Conservation (phyloP, 345 rosid genomes). For the Firmiana major region DNA sequence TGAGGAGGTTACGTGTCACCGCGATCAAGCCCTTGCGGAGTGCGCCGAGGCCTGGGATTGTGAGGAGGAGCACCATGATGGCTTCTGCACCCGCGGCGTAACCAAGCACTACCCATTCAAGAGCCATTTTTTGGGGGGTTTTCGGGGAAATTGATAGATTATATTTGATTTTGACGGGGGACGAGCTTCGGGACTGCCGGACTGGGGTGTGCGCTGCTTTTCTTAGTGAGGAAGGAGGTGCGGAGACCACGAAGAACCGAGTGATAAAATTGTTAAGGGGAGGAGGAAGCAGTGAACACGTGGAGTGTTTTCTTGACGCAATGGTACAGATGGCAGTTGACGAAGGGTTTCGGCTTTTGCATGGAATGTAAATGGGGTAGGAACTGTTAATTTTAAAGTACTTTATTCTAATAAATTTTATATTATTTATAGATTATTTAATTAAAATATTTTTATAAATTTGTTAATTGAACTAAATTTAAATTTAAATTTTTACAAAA, state of each 20-base stretch:
- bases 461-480: too few species aligned
- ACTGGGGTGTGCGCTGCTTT: neutral
- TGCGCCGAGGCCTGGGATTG: conserved; percentile 79
- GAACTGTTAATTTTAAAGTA: too few species aligned
- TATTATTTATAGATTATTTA: too few species aligned
- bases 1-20: conserved; percentile 81
- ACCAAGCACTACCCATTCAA: conserved; percentile 88
- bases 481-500: too few species aligned
- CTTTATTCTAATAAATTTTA: too few species aligned
- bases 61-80: conserved; percentile 77
- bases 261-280: too few species aligned
- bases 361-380: too few species aligned
- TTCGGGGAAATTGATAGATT: neutral
- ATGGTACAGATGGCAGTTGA: neutral
- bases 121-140: conserved; percentile 48
- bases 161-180: neutral
- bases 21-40: conserved; percentile 67
- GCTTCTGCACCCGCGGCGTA: conserved; percentile 94
- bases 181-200: neutral
- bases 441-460: too few species aligned
- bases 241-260: neutral
- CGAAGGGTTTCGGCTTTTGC: neutral
- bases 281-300: neutral
- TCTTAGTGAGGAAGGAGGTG: conserved; percentile 11
- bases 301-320: neutral